Conservation (phyloP, 2,329 filamentous ascomycete species). For the Didymella glomerata region DNA sequence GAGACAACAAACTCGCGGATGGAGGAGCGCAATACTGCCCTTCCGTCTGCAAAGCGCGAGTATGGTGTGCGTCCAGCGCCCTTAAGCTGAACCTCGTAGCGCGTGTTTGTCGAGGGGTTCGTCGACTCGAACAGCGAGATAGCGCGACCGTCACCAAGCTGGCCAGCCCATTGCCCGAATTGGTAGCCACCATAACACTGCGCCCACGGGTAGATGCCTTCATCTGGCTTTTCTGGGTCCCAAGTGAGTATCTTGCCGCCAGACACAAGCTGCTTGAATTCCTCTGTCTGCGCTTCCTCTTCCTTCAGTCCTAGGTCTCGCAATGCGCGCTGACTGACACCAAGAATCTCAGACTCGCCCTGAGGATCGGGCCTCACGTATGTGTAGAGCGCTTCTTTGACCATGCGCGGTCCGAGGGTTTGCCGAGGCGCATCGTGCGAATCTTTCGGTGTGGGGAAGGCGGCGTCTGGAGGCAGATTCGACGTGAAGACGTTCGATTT, state of each 20-base stretch:
- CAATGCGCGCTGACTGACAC: conserved; percentile 80
- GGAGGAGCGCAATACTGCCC: conserved; percentile 89
- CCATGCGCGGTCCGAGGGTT: conserved; percentile 79
- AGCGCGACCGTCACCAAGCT: conserved; percentile 91
- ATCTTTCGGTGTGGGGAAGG: conserved; percentile 79
- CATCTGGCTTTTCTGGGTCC: conserved; percentile 64
- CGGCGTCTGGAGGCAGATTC: conserved; percentile 76
- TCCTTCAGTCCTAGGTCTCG: conserved; percentile 78
- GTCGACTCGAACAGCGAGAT: conserved; percentile 93
- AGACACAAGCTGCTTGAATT: conserved; percentile 79
- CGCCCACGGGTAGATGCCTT: conserved; percentile 91
- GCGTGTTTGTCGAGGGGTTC: conserved; percentile 72
- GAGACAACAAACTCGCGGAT: conserved; percentile 95
- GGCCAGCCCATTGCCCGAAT: conserved; percentile 87
- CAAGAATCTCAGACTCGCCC: conserved; percentile 78
- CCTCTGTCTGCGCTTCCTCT: conserved; percentile 72
- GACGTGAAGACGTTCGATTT: conserved; percentile 72
- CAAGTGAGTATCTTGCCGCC: conserved; percentile 86
- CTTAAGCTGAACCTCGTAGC: conserved; percentile 94
- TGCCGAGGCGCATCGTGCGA: conserved; percentile 84
- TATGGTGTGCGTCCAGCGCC: conserved; percentile 94
- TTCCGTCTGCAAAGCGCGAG: conserved; percentile 94
- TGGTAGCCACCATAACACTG: conserved; percentile 90
- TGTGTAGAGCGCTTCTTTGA: conserved; percentile 85
- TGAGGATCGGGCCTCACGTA: conserved; percentile 84